These are phyloP conservation scores for Fusarium tricinctum DNA, from an alignment of 2,329 filamentous ascomycete species.

Conservation along the genomic window DNA sequence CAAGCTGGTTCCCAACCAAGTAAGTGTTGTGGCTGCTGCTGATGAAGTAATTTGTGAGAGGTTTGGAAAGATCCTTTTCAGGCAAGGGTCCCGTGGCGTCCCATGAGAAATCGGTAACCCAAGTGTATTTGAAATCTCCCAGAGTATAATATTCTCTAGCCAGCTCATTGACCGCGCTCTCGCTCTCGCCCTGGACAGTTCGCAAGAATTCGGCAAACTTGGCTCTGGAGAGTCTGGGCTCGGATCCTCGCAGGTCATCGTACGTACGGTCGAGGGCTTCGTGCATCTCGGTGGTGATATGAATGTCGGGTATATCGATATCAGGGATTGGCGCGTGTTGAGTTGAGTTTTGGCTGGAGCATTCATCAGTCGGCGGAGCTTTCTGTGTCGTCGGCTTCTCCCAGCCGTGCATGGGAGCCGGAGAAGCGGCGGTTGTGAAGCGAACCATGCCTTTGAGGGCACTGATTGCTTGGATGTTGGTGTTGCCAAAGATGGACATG, in stretches of 20 bases:
- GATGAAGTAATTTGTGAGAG: constrained; percentile 92
- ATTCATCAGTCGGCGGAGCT: constrained; percentile 40
- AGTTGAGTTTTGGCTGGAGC: constrained; percentile 46
- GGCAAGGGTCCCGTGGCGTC: constrained; percentile 61
- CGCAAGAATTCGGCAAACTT: constrained; percentile 65
- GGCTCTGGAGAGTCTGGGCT: constrained; percentile 51
- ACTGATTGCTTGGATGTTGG: constrained; percentile 51
- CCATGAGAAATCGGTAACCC: constrained; percentile 60
- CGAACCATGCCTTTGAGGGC: constrained; percentile 54
- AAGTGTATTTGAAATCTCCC: constrained; percentile 65
- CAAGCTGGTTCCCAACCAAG: constrained; percentile 86
- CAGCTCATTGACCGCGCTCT: constrained; percentile 48
- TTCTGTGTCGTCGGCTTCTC: constrained; percentile 40
- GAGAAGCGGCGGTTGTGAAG: constrained; percentile 52
- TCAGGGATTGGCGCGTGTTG: constrained; percentile 43
- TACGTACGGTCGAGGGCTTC: constrained; percentile 64
- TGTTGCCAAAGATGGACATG: constrained; percentile 58
- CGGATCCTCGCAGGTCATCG: constrained; percentile 58
- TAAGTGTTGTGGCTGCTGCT: constrained; percentile 97
- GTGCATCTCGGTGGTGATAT: constrained; percentile 64
- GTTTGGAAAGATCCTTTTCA: constrained; percentile 72
- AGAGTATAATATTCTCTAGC: constrained; percentile 60
- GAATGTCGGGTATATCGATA: constrained; percentile 53
- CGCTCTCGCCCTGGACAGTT: constrained; percentile 62
- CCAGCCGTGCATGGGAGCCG: constrained; percentile 45